These are phyloP conservation scores for Raffaelea arxii DNA, from an alignment of 2,329 filamentous ascomycete species.

Conservation along the genomic window DNA sequence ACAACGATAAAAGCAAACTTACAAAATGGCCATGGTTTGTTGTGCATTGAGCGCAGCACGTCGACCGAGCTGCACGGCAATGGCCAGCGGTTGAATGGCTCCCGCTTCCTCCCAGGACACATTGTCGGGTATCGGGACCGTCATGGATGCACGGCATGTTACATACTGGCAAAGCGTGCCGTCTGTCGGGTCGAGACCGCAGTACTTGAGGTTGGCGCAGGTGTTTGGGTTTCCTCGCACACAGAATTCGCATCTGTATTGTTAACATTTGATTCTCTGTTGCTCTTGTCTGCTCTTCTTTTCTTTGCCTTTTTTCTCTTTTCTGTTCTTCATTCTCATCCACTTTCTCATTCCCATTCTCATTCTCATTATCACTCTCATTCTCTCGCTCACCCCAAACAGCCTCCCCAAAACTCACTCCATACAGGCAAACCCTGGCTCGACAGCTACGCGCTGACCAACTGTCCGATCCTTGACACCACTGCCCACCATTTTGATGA, in stretches of 20 bases:
- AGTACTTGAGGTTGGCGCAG: conserved; percentile 55
- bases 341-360: too few relatives aligned
- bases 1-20: conserved; percentile 1
- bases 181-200: conserved; percentile 58
- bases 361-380: too few relatives aligned
- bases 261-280: too few relatives aligned
- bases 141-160: conserved; percentile 39
- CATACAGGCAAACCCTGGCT: conserved; percentile 6
- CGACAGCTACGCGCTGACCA: conserved; percentile 54
- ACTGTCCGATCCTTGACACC: conserved; percentile 28
- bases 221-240: conserved; percentile 52
- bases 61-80: conserved; percentile 51
- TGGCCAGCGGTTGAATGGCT: conserved; percentile 53
- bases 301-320: too few relatives aligned
- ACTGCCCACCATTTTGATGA: conserved; percentile 44
- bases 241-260: conserved; percentile 30
- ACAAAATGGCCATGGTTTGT: conserved; percentile 20
- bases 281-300: too few relatives aligned
- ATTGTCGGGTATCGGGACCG: conserved; percentile 51
- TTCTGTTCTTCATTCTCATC: too few relatives aligned
- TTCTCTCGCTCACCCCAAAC: too few relatives aligned
- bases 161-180: conserved; percentile 60
- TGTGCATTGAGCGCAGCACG: conserved; percentile 27
- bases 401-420: neutral
- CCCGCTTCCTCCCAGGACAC: conserved; percentile 56